Conservation (phyloP, 2,329 filamentous ascomycete genomes). For the Neopestalotiopsis clavispora region DNA sequence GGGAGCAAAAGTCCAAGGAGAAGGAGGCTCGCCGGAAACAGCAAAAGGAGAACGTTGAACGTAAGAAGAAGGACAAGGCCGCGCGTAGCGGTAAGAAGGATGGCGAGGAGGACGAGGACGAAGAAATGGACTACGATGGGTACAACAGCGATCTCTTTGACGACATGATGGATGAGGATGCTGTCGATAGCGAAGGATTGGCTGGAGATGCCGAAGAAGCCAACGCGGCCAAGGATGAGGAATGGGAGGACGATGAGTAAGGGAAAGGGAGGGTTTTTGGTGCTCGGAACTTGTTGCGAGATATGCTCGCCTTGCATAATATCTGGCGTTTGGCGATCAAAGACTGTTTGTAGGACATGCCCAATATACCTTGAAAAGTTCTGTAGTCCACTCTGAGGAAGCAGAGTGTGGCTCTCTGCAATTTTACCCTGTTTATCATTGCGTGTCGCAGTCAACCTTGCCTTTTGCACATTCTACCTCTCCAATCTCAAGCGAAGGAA, state of each 20-base stretch:
- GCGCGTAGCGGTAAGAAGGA: constrained; percentile 46
- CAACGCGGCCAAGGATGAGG: constrained; percentile 52
- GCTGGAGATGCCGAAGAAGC: constrained; percentile 55
- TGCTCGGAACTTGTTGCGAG: neutral
- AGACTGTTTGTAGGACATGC: neutral
- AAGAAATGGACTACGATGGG: constrained; percentile 45
- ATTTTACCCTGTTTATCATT: neutral
- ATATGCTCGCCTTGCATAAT: constrained; percentile 9
- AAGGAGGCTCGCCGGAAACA: constrained; percentile 82
- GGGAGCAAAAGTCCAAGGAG: constrained; percentile 77
- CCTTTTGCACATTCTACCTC: neutral
- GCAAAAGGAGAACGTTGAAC: constrained; percentile 90
- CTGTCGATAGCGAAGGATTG: constrained; percentile 56
- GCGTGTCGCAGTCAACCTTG: neutral
- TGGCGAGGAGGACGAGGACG: constrained; percentile 38
- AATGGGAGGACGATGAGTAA: constrained; percentile 23
- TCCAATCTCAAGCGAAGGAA: neutral
- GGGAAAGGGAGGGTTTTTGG: neutral
- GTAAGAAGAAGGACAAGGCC: constrained; percentile 69
- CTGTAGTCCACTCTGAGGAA: neutral
- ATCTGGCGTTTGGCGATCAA: constrained; percentile 5
- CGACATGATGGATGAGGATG: constrained; percentile 53
- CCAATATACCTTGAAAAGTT: constrained; percentile 1
- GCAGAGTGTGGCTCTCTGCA: neutral
- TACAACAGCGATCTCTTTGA: constrained; percentile 44